phyloP scores from a whole-genome alignment of 73 alveolate species.

The Paramecium primaurelia region DNA sequence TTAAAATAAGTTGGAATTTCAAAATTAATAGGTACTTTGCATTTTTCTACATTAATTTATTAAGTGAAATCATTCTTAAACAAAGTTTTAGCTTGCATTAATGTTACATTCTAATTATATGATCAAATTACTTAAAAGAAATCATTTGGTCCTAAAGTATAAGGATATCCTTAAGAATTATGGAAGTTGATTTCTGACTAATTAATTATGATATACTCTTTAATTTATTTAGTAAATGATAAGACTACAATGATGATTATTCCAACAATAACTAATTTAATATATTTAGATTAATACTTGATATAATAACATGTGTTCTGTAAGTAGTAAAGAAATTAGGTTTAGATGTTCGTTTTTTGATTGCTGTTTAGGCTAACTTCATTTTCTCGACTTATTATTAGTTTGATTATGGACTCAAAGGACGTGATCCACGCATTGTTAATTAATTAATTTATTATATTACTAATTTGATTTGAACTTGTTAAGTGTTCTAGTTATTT shows the following conservation, averaged over 20 bases:
- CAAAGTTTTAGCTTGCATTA: background rate
- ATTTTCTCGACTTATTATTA: background rate
- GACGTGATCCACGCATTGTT: background rate
- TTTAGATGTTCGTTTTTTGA: background rate
- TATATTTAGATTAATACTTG: background rate
- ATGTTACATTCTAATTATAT: background rate
- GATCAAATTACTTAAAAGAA: background rate
- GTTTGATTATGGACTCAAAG: background rate
- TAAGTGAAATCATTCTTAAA: slow-evolving; percentile 28
- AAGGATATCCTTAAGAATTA: background rate
- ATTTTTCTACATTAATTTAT: background rate
- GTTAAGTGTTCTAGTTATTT: background rate
- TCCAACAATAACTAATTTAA: background rate
- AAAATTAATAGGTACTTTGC: background rate
- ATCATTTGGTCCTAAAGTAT: slow-evolving; percentile 1
- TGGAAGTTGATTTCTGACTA: background rate
- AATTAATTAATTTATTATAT: background rate
- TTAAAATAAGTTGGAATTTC: background rate
- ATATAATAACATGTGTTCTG: background rate
- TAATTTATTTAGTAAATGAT: background rate
- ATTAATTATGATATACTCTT: background rate
- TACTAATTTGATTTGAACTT: background rate
- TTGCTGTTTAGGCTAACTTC: background rate
- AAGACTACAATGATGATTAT: background rate
- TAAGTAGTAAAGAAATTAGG: background rate